Conservation (phyloP, 2,329 filamentous ascomycete genomes). For the Akanthomyces uredinophilus region DNA sequence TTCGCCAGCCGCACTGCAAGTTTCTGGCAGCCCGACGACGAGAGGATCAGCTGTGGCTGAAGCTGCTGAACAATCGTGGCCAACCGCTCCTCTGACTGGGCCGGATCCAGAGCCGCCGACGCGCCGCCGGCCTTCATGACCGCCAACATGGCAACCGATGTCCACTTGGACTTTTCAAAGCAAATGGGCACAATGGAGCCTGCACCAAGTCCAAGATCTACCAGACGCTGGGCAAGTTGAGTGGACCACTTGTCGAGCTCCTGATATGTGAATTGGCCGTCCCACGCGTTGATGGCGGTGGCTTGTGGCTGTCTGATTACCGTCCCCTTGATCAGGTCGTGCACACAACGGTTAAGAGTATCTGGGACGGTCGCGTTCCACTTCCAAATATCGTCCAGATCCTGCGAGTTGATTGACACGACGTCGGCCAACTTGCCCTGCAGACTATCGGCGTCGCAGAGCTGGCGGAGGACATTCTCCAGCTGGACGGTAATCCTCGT, state of each 20-base stretch:
- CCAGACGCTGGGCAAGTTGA: constrained; percentile 17
- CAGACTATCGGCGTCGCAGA: constrained; percentile 8
- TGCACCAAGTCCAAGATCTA: constrained; percentile 2
- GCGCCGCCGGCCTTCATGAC: constrained; percentile 29
- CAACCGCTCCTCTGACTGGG: constrained; percentile 16
- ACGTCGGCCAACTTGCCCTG: neutral
- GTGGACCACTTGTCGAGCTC: constrained; percentile 20
- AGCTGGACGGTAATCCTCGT: constrained; percentile 1
- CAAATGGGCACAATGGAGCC: constrained; percentile 17
- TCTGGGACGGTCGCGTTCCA: constrained; percentile 9
- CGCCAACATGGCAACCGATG: constrained; percentile 25
- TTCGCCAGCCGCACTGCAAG: neutral
- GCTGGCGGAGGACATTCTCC: constrained; percentile 11
- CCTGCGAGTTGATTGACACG: neutral
- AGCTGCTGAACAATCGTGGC: constrained; percentile 9
- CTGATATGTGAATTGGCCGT: constrained; percentile 20
- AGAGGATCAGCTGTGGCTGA: neutral
- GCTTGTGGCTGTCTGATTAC: constrained; percentile 11
- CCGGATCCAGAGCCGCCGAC: constrained; percentile 27
- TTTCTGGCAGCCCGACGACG: neutral
- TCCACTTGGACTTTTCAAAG: constrained; percentile 26
- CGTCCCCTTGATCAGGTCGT: neutral
- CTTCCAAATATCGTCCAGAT: constrained; percentile 5
- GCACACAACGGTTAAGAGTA: neutral
- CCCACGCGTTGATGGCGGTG: constrained; percentile 22